Evolutionary conservation across 129 eudicot species (phyloP), one percentile per base, ranked within the genome.

Genomic region (Ambrosia trifida): DNA sequence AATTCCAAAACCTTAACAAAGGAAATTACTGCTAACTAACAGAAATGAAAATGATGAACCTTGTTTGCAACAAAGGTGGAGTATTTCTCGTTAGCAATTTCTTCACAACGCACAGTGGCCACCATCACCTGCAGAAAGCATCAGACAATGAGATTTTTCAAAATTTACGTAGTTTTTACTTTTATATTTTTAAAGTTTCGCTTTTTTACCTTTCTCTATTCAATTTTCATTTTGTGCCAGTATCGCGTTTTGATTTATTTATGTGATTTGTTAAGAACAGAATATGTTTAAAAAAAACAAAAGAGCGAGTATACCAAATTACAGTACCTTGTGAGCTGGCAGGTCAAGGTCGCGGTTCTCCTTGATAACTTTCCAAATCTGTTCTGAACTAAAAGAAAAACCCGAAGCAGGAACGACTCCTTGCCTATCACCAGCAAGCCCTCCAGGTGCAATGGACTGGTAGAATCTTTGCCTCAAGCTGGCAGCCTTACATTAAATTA

Each of bases 301-400:
- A 40, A 40, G 4, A 7, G 44, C 9, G 44, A 40, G 44, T 40
- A 40, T 40, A 6, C 10, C 44, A 40, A 40, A 5, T n/a, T 46
- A 68, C 18, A 41, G 8, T 70, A 88, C 97, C 85, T 91, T 91
- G 84, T 91, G 97, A 36, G 97, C 96, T 66, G 97, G 97, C 69
- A 91, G 77, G 70, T 91, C 97, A 84, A 91, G 97, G 73, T 91
- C 97, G 66, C 81, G 89, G 77, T 91, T 91, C 83, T 91, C 97
- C 69, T 88, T 91, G 20, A 91, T 91, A 61, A 91, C 86, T 82
- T 80, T 83, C 97, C 97, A 91, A 52, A 91, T 91, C 76, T 91
- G 89, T 70, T 88, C 92, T 14, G 96, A 77, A 81, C 97, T 91
- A 62, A 88, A 91, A 47, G 97, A 81, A 77, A 86, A 86, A 33